Conservation (phyloP, 768 basidiomycete genomes). For the Scleroderma citrinum region DNA sequence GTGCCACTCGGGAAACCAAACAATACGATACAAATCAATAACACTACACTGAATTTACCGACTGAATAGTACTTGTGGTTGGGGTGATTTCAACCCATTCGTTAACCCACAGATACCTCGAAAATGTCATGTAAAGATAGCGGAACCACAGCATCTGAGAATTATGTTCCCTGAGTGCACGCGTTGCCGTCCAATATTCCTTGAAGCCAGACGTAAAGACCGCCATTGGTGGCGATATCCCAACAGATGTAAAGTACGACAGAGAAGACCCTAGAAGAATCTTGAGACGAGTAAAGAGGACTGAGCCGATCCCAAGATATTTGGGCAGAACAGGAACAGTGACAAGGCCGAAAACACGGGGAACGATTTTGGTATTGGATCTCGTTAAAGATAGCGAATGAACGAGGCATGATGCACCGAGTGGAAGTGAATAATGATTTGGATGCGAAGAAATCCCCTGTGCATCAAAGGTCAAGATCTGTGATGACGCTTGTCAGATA, state of each 20-base stretch:
- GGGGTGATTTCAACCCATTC: slow-evolving; percentile 56
- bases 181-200: slow-evolving; percentile 51
- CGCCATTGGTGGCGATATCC: slow-evolving; percentile 2
- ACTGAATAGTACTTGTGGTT: neutral
- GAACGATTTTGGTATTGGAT: slow-evolving; percentile 27
- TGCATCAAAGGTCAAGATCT: slow-evolving; percentile 86
- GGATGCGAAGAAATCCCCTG: slow-evolving; percentile 78
- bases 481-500: slow-evolving; percentile 2
- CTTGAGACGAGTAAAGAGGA: slow-evolving; percentile 44
- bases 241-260: neutral
- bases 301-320: slow-evolving; percentile 54
- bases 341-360: slow-evolving; percentile 52
- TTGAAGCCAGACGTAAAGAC: slow-evolving; percentile 53
- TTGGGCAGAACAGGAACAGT: slow-evolving; percentile 53
- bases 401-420: slow-evolving; percentile 46
- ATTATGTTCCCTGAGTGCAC: slow-evolving; percentile 67
- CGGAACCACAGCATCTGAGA: slow-evolving; percentile 89
- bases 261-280: slow-evolving; percentile 17
- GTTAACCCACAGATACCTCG: slow-evolving; percentile 91
- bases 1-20: slow-evolving; percentile 18
- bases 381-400: slow-evolving; percentile 22
- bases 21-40: slow-evolving; percentile 15
- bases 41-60: neutral
- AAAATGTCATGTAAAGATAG: slow-evolving; percentile 74
- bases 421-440: slow-evolving; percentile 72